Conservation (phyloP, 805 yeast genomes). For the Wickerhamiella spandovensis region DNA sequence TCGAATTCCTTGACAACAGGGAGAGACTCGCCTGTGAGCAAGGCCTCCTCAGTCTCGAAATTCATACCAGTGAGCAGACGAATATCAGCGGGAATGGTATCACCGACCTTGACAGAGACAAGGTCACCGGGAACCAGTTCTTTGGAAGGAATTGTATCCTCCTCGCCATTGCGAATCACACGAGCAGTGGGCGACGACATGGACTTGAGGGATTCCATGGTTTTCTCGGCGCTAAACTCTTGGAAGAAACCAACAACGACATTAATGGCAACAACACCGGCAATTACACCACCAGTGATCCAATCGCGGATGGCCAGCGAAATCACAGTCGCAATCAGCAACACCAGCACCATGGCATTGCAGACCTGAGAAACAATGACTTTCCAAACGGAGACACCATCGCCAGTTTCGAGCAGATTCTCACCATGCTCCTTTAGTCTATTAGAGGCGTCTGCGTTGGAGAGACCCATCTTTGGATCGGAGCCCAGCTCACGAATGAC, state of each 20-base stretch:
- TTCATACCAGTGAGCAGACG: constrained; percentile 45
- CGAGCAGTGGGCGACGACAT: constrained; percentile 60
- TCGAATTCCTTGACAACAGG: constrained; percentile 56
- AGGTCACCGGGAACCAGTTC: constrained; percentile 66
- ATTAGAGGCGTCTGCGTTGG: constrained; percentile 23
- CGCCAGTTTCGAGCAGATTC: constrained; percentile 49
- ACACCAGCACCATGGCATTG: constrained; percentile 68
- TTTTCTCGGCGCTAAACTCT: constrained; percentile 62
- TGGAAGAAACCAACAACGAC: constrained; percentile 56
- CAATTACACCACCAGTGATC: constrained; percentile 74
- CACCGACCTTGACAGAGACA: constrained; percentile 51
- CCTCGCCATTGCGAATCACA: constrained; percentile 48
- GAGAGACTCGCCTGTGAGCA: constrained; percentile 81
- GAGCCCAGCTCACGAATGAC: constrained; percentile 32
- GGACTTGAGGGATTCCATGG: constrained; percentile 60
- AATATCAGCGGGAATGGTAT: constrained; percentile 63
- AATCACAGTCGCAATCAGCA: constrained; percentile 54
- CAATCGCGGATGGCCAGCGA: constrained; percentile 64
- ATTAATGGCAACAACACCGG: constrained; percentile 50
- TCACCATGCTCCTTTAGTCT: constrained; percentile 33
- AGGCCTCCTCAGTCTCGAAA: constrained; percentile 74
- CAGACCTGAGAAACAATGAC: constrained; percentile 55
- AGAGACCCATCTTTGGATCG: constrained; percentile 36
- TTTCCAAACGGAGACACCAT: constrained; percentile 37
- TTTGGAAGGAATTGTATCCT: constrained; percentile 43